Conservation (phyloP, 2,329 filamentous ascomycete species). For the Aspergillus glaucus region DNA sequence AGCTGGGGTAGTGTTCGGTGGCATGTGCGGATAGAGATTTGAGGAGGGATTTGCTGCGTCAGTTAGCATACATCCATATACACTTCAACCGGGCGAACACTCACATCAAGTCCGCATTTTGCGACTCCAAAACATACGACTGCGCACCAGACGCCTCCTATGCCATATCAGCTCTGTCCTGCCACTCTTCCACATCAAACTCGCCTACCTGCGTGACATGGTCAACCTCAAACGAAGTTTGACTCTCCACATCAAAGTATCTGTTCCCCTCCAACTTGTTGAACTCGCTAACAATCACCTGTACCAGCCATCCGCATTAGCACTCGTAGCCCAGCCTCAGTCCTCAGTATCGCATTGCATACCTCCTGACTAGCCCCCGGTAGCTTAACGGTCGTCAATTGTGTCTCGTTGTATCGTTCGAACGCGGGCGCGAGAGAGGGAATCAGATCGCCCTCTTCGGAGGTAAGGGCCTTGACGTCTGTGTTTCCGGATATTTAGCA, state of each 20-base stretch:
- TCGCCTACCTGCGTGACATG: conserved; percentile 64
- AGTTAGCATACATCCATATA: not conserved
- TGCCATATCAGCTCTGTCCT: conserved; percentile 3
- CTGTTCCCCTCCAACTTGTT: conserved; percentile 73
- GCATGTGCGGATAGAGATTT: conserved; percentile 72
- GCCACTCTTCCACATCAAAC: conserved; percentile 3
- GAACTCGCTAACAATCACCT: conserved; percentile 76
- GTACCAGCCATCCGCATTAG: conserved; percentile 9
- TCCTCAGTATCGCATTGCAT: conserved; percentile 2
- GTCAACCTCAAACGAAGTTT: conserved; percentile 82
- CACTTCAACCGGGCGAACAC: conserved; percentile 20
- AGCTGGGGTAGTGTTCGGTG: conserved; percentile 80
- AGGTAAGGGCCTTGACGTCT: conserved; percentile 87
- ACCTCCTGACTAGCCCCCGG: conserved; percentile 78
- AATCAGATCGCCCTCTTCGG: conserved; percentile 61
- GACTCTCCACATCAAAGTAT: conserved; percentile 86
- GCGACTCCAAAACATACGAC: conserved; percentile 69
- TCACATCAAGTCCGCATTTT: conserved; percentile 74
- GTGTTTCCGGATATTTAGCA: conserved; percentile 6
- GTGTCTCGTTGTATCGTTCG: conserved; percentile 92
- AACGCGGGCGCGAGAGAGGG: conserved; percentile 74
- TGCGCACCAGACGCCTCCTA: conserved; percentile 78
- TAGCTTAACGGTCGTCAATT: conserved; percentile 82
- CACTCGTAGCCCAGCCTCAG: not conserved
- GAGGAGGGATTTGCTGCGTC: conserved; percentile 67